Percentiles rank a stretch among this genome's conserved stretches.
Conservation (phyloP, 805 yeast genomes). For the Candida boidinii region DNA sequence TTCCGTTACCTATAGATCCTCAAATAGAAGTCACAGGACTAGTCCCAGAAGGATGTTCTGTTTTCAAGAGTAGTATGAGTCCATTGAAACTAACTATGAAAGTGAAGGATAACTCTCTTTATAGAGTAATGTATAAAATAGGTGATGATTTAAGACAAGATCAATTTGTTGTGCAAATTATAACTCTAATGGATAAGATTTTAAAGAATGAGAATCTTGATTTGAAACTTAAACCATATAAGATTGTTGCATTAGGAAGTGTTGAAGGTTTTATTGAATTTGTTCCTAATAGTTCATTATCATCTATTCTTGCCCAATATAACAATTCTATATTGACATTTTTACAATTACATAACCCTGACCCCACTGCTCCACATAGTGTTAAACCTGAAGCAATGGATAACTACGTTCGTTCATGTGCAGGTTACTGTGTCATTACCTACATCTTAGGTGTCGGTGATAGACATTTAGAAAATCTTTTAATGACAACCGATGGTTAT, state of each 20-base stretch:
- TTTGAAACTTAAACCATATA: slow-evolving; percentile 78
- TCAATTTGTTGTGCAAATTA: slow-evolving; percentile 92
- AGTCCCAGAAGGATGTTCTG: slow-evolving; percentile 70
- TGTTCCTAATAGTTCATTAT: slow-evolving; percentile 86
- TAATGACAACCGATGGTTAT: slow-evolving; percentile 69
- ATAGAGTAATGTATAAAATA: slow-evolving; percentile 84
- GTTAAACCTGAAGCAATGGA: slow-evolving; percentile 74
- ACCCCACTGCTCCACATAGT: slow-evolving; percentile 32
- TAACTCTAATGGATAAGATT: slow-evolving; percentile 82
- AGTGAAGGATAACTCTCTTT: slow-evolving; percentile 42
- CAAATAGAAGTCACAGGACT: slow-evolving; percentile 64
- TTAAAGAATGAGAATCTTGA: slow-evolving; percentile 86
- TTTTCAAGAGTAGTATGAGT: slow-evolving; percentile 84
- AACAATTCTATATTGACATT: slow-evolving; percentile 70
- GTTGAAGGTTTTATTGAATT: slow-evolving; percentile 90
- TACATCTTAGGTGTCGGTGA: slow-evolving; percentile 95
- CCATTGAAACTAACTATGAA: slow-evolving; percentile 80
- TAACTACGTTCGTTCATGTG: slow-evolving; percentile 88
- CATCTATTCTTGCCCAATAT: slow-evolving; percentile 61
- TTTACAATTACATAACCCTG: slow-evolving; percentile 59
- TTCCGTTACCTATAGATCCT: slow-evolving; percentile 81
- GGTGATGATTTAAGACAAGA: slow-evolving; percentile 97
- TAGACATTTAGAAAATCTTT: slow-evolving; percentile 85
- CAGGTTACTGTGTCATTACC: slow-evolving; percentile 96
- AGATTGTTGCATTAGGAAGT: slow-evolving; percentile 83